Evolutionary conservation across 2,329 filamentous ascomycete genomes (phyloP).

Genomic region (Pestalotiopsis sp.): DNA sequence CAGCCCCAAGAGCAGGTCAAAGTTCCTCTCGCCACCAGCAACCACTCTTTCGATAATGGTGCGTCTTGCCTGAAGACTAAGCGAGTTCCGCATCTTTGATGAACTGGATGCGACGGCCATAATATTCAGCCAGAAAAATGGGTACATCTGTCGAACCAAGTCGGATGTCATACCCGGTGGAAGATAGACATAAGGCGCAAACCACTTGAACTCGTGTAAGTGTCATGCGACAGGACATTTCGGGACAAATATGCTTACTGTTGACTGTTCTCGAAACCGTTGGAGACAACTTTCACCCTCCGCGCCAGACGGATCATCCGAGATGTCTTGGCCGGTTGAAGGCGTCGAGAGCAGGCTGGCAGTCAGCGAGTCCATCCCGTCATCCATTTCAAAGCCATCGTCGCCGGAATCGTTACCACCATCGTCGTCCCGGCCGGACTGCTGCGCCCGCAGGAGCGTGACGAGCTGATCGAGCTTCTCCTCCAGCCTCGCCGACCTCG

Average conservation of each 20-base stretch:
- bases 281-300: neutral
- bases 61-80: constrained; percentile 13
- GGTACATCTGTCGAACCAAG: constrained; percentile 15
- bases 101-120: constrained; percentile 10
- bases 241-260: neutral
- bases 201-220: constrained; percentile 9
- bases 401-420: neutral
- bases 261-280: neutral
- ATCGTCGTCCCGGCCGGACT: constrained; percentile 5
- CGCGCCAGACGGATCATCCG: neutral
- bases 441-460: constrained; percentile 13
- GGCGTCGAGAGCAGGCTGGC: neutral
- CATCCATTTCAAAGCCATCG: constrained; percentile 10
- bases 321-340: neutral
- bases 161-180: constrained; percentile 16
- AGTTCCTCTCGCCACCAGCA: constrained; percentile 16
- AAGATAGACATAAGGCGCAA: constrained; percentile 19
- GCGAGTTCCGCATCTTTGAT: constrained; percentile 9
- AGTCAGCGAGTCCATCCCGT: neutral
- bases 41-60: constrained; percentile 17
- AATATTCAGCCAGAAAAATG: constrained; percentile 19
- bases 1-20: constrained; percentile 18
- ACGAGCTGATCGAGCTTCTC: constrained; percentile 19
- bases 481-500: constrained; percentile 16
- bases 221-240: neutral